Evolutionary conservation across 2,329 filamentous ascomycete species (phyloP), one percentile per base, ranked within the genome.

Genomic region (Pseudogymnoascus sp.): DNA sequence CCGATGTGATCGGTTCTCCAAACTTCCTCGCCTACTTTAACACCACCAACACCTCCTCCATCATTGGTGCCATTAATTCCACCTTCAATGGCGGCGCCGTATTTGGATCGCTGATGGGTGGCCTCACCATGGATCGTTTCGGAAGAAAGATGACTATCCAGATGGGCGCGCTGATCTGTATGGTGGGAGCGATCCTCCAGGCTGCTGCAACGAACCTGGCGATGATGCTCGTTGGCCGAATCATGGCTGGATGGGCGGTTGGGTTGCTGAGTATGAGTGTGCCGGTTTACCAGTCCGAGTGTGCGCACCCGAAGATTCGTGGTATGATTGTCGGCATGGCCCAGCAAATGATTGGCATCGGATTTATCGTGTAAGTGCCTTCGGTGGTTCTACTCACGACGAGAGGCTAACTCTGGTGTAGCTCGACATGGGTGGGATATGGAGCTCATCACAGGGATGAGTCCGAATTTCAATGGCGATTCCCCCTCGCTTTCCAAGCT

Each of bases 271-370:
- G 78, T 65, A 85, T 85, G 82, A 83, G 86, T 64, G 75, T 86
- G 43, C 83, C 83, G 2, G 68, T 86, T 0, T 86, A 86, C 67
- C 83, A 86, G 67, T 82, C 82, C 16, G 84, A 87, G 65, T 72
- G 86, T 54, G 80, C 81, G 5, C 83, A 86, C 70, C 83, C 83
- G 2, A 77, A 76, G 62, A 86, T 86, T 65, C 80, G 83, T 70
- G 83, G 84, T 28, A 76, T 79, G 64, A 75, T 86, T 32, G 85
- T 82, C 12, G 77, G 79, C 12, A 71, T 86, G 11, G 82, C 85
- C 69, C 83, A 86, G 65, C 84, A 85, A 67, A 85, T 86, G 82
- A 69, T 86, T 22, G 83, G 82, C 9, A 75, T 86, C 34, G 83
- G 84, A 60, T 75, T 81, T 41, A 73, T 86, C 4, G 76, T 79